Conservation (phyloP, 2,329 filamentous ascomycete species). For the Neofusicoccum cordaticola region DNA sequence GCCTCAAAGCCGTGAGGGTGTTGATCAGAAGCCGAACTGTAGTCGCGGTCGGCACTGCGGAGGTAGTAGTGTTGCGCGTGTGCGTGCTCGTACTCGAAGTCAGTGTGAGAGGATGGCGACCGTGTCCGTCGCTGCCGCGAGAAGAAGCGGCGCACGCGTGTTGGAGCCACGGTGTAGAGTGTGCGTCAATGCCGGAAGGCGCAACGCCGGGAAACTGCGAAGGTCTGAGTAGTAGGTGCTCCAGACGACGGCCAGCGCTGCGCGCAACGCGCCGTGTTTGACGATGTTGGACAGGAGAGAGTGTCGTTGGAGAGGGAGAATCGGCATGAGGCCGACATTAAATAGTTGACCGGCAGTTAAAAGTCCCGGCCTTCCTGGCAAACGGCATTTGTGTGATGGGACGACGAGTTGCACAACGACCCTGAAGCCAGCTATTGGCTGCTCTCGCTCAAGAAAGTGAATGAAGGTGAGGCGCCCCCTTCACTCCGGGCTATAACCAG, state of each 20-base stretch:
- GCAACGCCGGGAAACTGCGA: neutral
- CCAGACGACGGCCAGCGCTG: neutral
- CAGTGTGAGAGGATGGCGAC: neutral
- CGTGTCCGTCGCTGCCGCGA: neutral
- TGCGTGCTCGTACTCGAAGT: neutral
- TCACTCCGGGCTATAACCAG: neutral
- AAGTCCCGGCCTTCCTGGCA: neutral
- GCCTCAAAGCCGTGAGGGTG: neutral
- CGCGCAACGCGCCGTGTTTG: neutral
- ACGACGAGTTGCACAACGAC: neutral
- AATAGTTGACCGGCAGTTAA: neutral
- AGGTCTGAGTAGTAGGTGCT: neutral
- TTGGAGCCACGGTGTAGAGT: neutral
- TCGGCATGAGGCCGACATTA: neutral
- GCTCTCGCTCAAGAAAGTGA: neutral
- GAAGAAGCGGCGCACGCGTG: neutral
- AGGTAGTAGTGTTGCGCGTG: neutral
- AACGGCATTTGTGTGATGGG: neutral
- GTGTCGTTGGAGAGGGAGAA: neutral
- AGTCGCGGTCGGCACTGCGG: neutral
- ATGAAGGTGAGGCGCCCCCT: neutral
- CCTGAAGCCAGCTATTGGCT: neutral
- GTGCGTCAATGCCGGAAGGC: neutral
- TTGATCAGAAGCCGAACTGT: neutral
- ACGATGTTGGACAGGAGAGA: neutral